A percentile compares a stretch with the other conserved stretches of the same genome.
These are phyloP conservation scores for Seminavis robusta DNA, from an alignment of 108 stramenopile species.

Conservation along the genomic window DNA sequence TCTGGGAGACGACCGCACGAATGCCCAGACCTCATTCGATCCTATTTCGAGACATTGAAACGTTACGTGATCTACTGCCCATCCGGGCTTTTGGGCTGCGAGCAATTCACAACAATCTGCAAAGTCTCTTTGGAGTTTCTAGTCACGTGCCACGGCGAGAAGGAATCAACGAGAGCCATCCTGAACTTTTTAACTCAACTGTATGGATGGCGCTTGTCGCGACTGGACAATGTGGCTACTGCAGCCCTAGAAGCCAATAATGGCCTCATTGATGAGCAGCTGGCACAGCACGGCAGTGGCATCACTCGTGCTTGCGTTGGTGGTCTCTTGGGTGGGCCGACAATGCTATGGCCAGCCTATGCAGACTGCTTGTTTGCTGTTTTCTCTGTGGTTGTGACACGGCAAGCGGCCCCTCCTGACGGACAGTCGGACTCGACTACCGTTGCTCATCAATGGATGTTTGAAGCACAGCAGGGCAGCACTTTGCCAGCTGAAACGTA, in stretches of 20 bases:
- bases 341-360: constrained; percentile 50
- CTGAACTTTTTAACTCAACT: constrained; percentile 56
- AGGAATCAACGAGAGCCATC: constrained; percentile 39
- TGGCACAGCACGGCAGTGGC: constrained; percentile 31
- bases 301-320: constrained; percentile 36
- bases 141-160: constrained; percentile 45
- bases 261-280: constrained; percentile 31
- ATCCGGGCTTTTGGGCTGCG: constrained; percentile 28
- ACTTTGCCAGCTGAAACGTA: constrained; percentile 9
- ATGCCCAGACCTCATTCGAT: constrained; percentile 34
- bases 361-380: constrained; percentile 48
- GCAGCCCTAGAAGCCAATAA: constrained; percentile 11
- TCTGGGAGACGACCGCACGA: constrained; percentile 18
- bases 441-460: constrained; percentile 22
- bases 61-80: constrained; percentile 60
- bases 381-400: constrained; percentile 18
- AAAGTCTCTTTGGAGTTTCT: constrained; percentile 43
- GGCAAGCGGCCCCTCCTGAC: not conserved
- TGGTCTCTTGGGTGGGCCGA: constrained; percentile 49
- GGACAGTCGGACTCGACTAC: constrained; percentile 11
- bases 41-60: constrained; percentile 45
- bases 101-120: constrained; percentile 24
- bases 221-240: constrained; percentile 7
- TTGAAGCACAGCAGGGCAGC: not conserved
- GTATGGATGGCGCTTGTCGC: constrained; percentile 53